phyloP scores from a whole-genome alignment of 2,329 filamentous ascomycete genomes.

The Lachnellula hyalina region DNA sequence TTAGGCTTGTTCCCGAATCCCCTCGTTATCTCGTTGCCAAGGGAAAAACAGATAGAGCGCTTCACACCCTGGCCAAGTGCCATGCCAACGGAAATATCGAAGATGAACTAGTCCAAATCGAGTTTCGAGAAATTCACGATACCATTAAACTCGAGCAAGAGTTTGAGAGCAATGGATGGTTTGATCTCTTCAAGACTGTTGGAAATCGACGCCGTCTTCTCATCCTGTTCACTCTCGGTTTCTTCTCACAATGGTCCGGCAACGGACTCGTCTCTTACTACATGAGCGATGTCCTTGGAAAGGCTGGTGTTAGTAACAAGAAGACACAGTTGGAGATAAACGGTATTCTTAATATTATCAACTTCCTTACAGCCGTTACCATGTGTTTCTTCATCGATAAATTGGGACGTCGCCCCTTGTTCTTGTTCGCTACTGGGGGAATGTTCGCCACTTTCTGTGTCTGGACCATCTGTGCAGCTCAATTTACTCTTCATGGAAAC shows the following conservation, averaged over 20 bases:
- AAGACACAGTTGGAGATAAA: conserved; percentile 24
- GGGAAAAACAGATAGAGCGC: conserved; percentile 44
- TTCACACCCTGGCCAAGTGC: conserved; percentile 43
- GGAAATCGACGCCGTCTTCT: conserved; percentile 50
- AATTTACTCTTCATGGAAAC: conserved; percentile 9
- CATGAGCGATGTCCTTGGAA: conserved; percentile 33
- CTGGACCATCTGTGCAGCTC: conserved; percentile 23
- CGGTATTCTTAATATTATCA: conserved; percentile 27
- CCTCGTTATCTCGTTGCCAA: conserved; percentile 38
- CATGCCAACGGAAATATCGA: conserved; percentile 36
- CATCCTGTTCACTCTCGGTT: conserved; percentile 47
- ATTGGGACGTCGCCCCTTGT: conserved; percentile 27
- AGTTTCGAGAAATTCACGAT: conserved; percentile 40
- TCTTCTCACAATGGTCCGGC: conserved; percentile 55
- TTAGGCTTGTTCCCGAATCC: conserved; percentile 34
- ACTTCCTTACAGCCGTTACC: conserved; percentile 21
- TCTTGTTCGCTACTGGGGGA: conserved; percentile 21
- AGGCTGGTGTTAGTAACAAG: conserved; percentile 31
- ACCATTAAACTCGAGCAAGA: conserved; percentile 41
- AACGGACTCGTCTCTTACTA: conserved; percentile 44
- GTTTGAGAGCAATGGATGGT: conserved; percentile 40
- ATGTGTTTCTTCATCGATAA: conserved; percentile 29
- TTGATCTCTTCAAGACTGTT: conserved; percentile 43
- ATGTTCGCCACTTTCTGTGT: conserved; percentile 21
- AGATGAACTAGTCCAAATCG: conserved; percentile 36